Base-by-base conservation (phyloP, 1,284 basidiomycete genomes). In the Leccinum subspadiceum region DNA sequence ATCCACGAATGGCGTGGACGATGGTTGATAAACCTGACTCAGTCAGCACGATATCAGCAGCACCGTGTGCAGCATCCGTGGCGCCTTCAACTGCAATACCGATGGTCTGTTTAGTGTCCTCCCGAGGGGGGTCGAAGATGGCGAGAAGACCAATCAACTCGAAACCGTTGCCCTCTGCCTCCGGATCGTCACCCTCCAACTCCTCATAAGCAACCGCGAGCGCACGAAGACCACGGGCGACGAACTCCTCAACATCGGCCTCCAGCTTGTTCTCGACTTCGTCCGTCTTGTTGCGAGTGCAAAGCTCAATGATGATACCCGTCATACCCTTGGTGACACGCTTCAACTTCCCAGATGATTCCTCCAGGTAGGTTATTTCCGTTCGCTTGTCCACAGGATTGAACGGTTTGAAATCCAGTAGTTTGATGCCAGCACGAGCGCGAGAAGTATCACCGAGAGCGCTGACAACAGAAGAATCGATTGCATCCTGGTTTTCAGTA, bases 321-420 rank as follows among this genome's bases (percentile, higher is more conserved):
- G 96, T 97, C 95, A 98, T 98, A 78, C 96, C 96, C 90, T 99
- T 98, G 76, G 96, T 97, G 71, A 95, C 95, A 73, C 95, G 93
- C 87, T 96, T 97, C 70, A 97, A 87, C 79, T 92, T 93, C 79
- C 95, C 95, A 33, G 92, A 86, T 22, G 93, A 84, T 77, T 95
- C 90, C 77, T 98, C 96, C 63, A 87, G 89, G 83, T 98, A 98
- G 59, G 96, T 98, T 74, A 97, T 96, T 81, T 98, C 95, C 63
- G 96, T 98, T 75, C 96, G 94, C 86, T 98, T 98, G 85, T 96
- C 94, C 69, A 96, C 94, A 61, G 96, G 96, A 85, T 98, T 96
- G 87, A 98, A 98, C 20, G 96, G 95, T 83, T 96, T 98, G 86
- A 99, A 99, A 79, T 98, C 94, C 73, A 98, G 83, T 60, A 98